Conservation (phyloP, 805 yeast species). For the Phaffomyces thermotolerans region DNA sequence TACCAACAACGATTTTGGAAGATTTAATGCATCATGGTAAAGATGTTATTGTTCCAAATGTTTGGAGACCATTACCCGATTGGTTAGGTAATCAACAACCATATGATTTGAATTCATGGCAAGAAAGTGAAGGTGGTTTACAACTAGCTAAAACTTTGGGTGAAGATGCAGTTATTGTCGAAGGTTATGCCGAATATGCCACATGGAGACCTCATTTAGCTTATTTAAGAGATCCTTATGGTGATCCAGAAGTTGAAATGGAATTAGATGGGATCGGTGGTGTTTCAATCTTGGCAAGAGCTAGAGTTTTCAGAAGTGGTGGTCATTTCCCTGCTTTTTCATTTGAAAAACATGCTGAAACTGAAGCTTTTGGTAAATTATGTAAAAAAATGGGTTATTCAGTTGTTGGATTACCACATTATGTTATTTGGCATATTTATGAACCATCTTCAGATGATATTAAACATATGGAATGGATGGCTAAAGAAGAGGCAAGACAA, state of each 20-base stretch:
- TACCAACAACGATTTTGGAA: constrained; percentile 78
- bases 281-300: constrained; percentile 85
- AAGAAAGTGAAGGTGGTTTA: constrained; percentile 74
- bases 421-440: constrained; percentile 93
- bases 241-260: constrained; percentile 91
- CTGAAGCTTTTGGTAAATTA: constrained; percentile 94
- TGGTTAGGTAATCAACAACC: constrained; percentile 85
- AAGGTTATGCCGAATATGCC: constrained; percentile 94
- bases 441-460: constrained; percentile 94
- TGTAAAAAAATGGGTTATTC: constrained; percentile 78
- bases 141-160: constrained; percentile 69
- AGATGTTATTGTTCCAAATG: constrained; percentile 93
- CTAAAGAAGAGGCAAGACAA: constrained; percentile 66
- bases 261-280: constrained; percentile 97
- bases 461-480: constrained; percentile 87
- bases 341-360: constrained; percentile 93
- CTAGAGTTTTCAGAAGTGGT: constrained; percentile 82
- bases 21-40: constrained; percentile 88
- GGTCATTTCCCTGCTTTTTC: constrained; percentile 96
- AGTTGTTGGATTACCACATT: constrained; percentile 92
- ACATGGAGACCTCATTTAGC: constrained; percentile 98
- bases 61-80: constrained; percentile 86
- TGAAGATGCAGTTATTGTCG: constrained; percentile 95
- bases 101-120: constrained; percentile 81
- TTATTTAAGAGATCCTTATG: constrained; percentile 88